Percentiles rank a stretch among this genome's conserved stretches.
phyloP scores from a whole-genome alignment of 2,329 filamentous ascomycete genomes.

The Botrytis byssoidea region DNA sequence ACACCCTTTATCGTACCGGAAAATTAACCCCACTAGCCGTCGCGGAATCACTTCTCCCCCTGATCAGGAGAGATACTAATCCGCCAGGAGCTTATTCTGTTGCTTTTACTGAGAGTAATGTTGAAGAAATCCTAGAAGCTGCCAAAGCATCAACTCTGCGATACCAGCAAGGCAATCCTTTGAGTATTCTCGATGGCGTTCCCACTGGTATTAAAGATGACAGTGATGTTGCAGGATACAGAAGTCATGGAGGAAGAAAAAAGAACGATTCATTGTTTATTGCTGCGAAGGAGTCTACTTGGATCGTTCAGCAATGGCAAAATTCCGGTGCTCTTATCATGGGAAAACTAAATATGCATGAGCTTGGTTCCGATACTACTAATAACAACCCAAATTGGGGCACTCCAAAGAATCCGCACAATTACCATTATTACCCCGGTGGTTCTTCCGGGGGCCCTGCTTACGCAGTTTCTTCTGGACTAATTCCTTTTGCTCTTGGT shows the following conservation, averaged over 20 bases:
- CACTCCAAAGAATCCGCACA: slow-evolving; percentile 75
- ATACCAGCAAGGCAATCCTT: slow-evolving; percentile 63
- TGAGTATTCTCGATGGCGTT: slow-evolving; percentile 75
- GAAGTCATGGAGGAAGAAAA: slow-evolving; percentile 69
- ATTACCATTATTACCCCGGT: slow-evolving; percentile 70
- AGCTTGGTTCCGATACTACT: slow-evolving; percentile 74
- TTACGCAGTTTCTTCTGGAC: slow-evolving; percentile 68
- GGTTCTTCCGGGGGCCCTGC: slow-evolving; percentile 93
- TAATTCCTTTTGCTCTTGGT: slow-evolving; percentile 68
- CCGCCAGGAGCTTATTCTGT: slow-evolving; percentile 61
- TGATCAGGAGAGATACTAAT: slow-evolving; percentile 61
- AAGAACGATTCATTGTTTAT: slow-evolving; percentile 77
- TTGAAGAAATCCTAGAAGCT: slow-evolving; percentile 61
- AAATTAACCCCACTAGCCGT: slow-evolving; percentile 70
- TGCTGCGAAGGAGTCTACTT: slow-evolving; percentile 64
- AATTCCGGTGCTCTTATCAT: slow-evolving; percentile 71
- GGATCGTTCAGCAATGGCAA: slow-evolving; percentile 68
- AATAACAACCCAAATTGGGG: slow-evolving; percentile 85
- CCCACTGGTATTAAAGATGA: slow-evolving; percentile 86
- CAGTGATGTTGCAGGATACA: slow-evolving; percentile 70
- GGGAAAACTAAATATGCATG: slow-evolving; percentile 84
- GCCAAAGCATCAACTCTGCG: slow-evolving; percentile 72
- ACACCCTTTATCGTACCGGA: slow-evolving; percentile 69
- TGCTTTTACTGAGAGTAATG: slow-evolving; percentile 69
- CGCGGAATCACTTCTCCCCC: slow-evolving; percentile 65